phyloP scores from a whole-genome alignment of 2,329 filamentous ascomycete genomes.

The Hypoxylon sp. region DNA sequence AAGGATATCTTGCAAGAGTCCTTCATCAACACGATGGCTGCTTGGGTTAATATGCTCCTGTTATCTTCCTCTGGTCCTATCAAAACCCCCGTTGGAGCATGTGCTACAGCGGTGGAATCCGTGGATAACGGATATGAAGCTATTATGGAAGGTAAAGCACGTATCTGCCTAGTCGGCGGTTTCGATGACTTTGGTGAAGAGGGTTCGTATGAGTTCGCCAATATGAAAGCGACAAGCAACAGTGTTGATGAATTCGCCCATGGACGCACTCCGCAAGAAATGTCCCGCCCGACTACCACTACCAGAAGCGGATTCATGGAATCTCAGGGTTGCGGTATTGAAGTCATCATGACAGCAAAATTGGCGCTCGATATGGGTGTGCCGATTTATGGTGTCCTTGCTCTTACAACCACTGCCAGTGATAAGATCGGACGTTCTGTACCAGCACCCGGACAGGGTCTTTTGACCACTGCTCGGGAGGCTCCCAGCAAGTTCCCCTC shows the following conservation, averaged over 20 bases:
- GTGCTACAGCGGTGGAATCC: conserved; percentile 96
- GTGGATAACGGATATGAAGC: conserved; percentile 98
- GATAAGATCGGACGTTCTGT: conserved; percentile 99
- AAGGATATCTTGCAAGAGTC: conserved; percentile 99
- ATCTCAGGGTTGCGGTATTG: conserved; percentile 97
- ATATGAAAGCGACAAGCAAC: conserved; percentile 99
- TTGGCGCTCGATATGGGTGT: conserved; percentile 98
- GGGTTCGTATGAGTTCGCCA: conserved; percentile 99
- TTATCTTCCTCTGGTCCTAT: conserved; percentile 97
- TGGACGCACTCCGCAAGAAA: conserved; percentile 94
- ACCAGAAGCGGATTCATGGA: conserved; percentile 99
- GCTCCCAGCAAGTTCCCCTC: conserved; percentile 92
- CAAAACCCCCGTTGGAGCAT: conserved; percentile 98
- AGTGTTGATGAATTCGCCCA: conserved; percentile 96
- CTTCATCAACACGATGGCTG: conserved; percentile 99
- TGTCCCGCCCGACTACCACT: conserved; percentile 97
- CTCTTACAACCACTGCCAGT: conserved; percentile 93
- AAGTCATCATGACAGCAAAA: conserved; percentile 97
- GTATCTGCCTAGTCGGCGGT: conserved; percentile 96
- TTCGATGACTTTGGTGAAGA: conserved; percentile 99
- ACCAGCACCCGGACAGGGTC: conserved; percentile 95
- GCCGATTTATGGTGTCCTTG: conserved; percentile 95
- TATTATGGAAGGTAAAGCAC: conserved; percentile 97
- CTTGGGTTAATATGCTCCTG: conserved; percentile 99
- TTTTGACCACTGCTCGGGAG: conserved; percentile 95